Percentiles rank a stretch among this genome's conserved stretches.
These are phyloP conservation scores for Solanum ossicruentum DNA, from an alignment of 257 asterid genomes.

Conservation along the genomic window DNA sequence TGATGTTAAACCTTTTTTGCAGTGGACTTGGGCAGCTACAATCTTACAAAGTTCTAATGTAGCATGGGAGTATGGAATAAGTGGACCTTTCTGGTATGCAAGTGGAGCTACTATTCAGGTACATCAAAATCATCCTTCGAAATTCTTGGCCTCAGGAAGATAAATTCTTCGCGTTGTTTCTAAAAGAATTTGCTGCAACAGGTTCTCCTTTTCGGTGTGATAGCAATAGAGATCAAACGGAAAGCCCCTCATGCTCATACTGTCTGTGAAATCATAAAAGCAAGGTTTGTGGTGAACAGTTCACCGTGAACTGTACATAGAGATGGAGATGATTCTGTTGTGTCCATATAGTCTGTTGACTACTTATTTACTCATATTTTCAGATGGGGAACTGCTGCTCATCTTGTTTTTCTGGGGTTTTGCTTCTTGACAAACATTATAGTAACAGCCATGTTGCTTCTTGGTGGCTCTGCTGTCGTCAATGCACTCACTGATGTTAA, in stretches of 20 bases:
- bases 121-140: background rate
- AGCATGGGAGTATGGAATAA: conserved; percentile 87
- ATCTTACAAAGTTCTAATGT: conserved; percentile 90
- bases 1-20: background rate
- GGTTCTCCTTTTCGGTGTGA: conserved; percentile 86
- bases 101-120: conserved; percentile 96
- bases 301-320: background rate
- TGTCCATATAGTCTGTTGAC: background rate
- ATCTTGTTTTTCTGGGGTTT: conserved; percentile 64
- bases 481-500: conserved; percentile 89
- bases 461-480: conserved; percentile 90
- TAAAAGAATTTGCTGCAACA: background rate
- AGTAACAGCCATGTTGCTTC: conserved; percentile 93
- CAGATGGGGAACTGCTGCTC: conserved; percentile 96
- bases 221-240: conserved; percentile 90
- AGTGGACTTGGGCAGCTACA: conserved; percentile 99
- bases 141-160: background rate
- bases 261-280: conserved; percentile 82
- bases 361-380: background rate
- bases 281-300: conserved; percentile 30
- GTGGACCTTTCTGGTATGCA: conserved; percentile 99
- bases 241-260: conserved; percentile 93
- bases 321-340: background rate
- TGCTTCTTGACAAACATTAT: conserved; percentile 86
- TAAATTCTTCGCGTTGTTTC: background rate